Evolutionary conservation across 2,329 filamentous ascomycete genomes (phyloP).

Genomic region (Nothophoma quercina): DNA sequence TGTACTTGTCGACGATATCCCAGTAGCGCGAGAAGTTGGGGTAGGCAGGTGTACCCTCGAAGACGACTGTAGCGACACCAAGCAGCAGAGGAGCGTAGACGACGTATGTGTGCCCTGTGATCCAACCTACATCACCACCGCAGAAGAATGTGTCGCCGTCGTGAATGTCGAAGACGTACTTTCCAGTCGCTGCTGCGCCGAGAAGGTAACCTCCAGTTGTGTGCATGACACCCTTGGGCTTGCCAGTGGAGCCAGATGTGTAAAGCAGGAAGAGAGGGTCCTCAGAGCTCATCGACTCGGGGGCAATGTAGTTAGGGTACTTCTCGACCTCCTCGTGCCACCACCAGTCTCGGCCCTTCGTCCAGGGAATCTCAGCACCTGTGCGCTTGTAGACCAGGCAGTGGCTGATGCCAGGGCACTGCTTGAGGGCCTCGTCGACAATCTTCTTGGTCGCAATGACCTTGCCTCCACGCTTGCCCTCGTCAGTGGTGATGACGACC

Average conservation of each 20-base stretch:
- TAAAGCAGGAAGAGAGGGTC: slow-evolving; percentile 98
- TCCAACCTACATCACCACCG: slow-evolving; percentile 98
- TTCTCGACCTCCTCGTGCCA: slow-evolving; percentile 99
- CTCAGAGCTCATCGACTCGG: slow-evolving; percentile 88
- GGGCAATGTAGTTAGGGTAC: slow-evolving; percentile 90
- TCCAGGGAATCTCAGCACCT: slow-evolving; percentile 91
- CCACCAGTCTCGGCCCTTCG: slow-evolving; percentile 87
- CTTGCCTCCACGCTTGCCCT: slow-evolving; percentile 98
- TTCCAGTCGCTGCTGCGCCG: slow-evolving; percentile 90
- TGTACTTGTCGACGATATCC: slow-evolving; percentile 96
- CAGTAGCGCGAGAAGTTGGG: slow-evolving; percentile 98
- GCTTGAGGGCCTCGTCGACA: slow-evolving; percentile 95
- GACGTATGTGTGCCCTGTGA: slow-evolving; percentile 97
- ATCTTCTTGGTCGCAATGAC: slow-evolving; percentile 98
- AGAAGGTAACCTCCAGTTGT: slow-evolving; percentile 95
- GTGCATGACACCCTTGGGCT: slow-evolving; percentile 99
- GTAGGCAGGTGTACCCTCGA: slow-evolving; percentile 96
- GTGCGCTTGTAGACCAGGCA: slow-evolving; percentile 96
- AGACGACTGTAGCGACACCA: slow-evolving; percentile 93
- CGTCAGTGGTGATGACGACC: slow-evolving; percentile 95
- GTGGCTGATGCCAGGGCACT: slow-evolving; percentile 86
- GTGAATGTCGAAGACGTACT: slow-evolving; percentile 99
- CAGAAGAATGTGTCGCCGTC: slow-evolving; percentile 95
- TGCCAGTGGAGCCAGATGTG: slow-evolving; percentile 96
- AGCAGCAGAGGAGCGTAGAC: slow-evolving; percentile 94